Percentiles rank a stretch among this genome's conserved stretches.
Evolutionary conservation across 805 yeast species (phyloP).

Genomic region (Yarrowia divulgata): DNA sequence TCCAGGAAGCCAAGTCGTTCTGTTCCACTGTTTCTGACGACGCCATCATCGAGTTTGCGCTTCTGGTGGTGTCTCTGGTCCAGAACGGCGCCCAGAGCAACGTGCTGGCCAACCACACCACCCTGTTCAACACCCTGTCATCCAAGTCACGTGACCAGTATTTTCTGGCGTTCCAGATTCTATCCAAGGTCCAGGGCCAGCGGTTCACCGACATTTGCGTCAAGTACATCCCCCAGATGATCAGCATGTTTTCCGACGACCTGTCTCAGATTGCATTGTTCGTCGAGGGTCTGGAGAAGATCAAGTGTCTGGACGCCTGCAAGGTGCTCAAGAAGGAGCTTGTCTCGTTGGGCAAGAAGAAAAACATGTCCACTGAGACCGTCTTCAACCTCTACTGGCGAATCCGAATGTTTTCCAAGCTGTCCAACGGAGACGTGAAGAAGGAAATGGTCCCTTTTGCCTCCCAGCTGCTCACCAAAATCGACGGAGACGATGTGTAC

Average conservation of each 20-base stretch:
- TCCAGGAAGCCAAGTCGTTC: neutral
- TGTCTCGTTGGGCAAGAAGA: neutral
- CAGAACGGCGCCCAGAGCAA: conserved; percentile 15
- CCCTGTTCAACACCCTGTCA: neutral
- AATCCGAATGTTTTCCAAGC: conserved; percentile 14
- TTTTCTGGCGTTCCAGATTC: conserved; percentile 2
- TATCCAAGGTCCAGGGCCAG: neutral
- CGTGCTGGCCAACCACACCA: neutral
- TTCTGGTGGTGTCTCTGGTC: neutral
- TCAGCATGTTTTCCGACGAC: conserved; percentile 10
- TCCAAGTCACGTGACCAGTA: conserved; percentile 19
- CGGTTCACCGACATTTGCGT: conserved; percentile 16
- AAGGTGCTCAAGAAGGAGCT: conserved; percentile 12
- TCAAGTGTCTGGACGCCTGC: conserved; percentile 13
- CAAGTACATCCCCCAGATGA: conserved; percentile 17
- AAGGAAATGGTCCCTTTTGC: neutral
- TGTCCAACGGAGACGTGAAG: neutral
- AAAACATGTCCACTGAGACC: neutral
- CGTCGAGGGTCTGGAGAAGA: neutral
- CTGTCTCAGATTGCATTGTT: neutral
- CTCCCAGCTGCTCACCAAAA: neutral
- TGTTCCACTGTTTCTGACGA: neutral
- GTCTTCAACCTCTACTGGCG: conserved; percentile 25
- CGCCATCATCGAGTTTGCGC: neutral
- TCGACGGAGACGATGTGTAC: neutral